Evolutionary conservation across 1,284 basidiomycete genomes (phyloP), one percentile per base, ranked within the genome.

Genomic region (Cryptococcus deneoformans): DNA sequence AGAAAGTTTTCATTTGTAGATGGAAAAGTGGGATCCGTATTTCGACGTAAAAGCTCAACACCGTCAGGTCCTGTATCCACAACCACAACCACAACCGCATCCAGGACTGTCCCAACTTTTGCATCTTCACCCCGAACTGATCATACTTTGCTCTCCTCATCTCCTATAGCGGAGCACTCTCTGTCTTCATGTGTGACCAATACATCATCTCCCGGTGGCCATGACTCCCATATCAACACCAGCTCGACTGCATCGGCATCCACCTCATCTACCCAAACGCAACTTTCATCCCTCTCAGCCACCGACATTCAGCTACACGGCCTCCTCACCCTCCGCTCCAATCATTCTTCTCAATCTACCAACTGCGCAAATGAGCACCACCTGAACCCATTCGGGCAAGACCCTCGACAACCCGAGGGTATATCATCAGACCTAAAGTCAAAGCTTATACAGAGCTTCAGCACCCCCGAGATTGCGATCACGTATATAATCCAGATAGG

Each of bases 271-370:
- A 48, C 12, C 29, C 29, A 44, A 16, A 7, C 58, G 29, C 50
- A 51, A 14, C 60, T 53, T 3, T 20, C n/a, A 16, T 7, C 58
- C 16, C 50, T 52, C 20, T 60, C 51, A 2, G 54, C 63, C 8
- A 70, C 70, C 40, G 70, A 72, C 47, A 67, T 72, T 5, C 67
- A 70, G 53, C 59, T 70, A 20, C 54, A 66, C 35, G 70, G 67
- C 2, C 29, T 11, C 9, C 46, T 64, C 20, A 37, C 48, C n/a
- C 39, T 61, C 20, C 43, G 20, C 20, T 20, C 20, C 20, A 20
- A 20, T 20, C 20, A 20, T 20, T 20, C 20, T 20, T 20, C 20
- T 20, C 20, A 20, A 52, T 20, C 35, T 35, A 10, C 48, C 16
- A n/a, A 14, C 50, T 5, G 11, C 20, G 10, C 53, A 12, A 49